A percentile compares a stretch with the other conserved stretches of the same genome.
These are phyloP conservation scores for Ceratorhiza oryzae-sativae DNA, from an alignment of 1,284 basidiomycete genomes.

Conservation along the genomic window DNA sequence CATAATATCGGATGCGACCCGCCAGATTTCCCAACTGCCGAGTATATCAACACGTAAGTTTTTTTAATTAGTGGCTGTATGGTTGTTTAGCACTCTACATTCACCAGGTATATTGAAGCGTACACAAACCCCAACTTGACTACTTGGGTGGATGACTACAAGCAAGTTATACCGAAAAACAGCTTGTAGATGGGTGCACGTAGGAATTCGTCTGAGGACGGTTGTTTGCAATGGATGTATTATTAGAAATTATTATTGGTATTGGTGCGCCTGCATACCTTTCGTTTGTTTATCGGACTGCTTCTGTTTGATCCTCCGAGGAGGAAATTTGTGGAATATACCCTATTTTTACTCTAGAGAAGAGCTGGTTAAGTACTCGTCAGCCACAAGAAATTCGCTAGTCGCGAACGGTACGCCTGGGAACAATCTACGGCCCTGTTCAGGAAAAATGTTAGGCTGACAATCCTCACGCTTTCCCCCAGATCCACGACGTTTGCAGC, in stretches of 20 bases:
- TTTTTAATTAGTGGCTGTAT: neutral
- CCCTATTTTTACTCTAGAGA: constrained; percentile 12
- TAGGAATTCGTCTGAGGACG: no score
- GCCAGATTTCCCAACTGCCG: constrained; percentile 59
- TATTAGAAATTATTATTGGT: neutral
- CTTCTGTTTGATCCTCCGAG: neutral
- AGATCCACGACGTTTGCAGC: neutral
- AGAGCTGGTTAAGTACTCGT: neutral
- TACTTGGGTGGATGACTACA: constrained; percentile 57
- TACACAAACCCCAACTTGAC: constrained; percentile 50
- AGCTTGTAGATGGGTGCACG: constrained; percentile 39
- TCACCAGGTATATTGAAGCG: constrained; percentile 51
- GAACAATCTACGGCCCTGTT: neutral
- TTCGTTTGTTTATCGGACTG: neutral
- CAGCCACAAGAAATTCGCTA: neutral
- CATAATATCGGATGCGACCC: constrained; percentile 67
- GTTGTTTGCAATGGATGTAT: no score
- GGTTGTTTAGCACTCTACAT: neutral
- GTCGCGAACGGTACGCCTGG: neutral
- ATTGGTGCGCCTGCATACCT: constrained; percentile 16
- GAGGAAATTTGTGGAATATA: constrained; percentile 18
- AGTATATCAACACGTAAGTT: constrained; percentile 57
- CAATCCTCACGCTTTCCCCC: neutral
- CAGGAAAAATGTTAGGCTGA: neutral
- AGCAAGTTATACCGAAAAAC: constrained; percentile 61